Base-by-base conservation (phyloP, 805 yeast genomes). In the Kuraishia ogatae region DNA sequence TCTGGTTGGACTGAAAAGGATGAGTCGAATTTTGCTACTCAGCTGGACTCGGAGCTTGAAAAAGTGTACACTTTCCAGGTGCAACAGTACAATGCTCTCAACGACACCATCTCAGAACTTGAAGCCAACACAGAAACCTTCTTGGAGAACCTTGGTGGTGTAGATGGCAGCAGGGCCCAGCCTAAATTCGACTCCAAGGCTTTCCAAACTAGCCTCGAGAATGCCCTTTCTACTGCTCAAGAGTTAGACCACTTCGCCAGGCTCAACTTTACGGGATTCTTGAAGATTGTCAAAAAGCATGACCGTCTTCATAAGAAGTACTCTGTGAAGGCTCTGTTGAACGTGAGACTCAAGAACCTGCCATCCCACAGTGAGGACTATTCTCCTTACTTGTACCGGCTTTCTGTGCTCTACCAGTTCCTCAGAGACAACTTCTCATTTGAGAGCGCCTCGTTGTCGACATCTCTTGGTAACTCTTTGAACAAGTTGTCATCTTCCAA, bases 361-460 rank as follows among this genome's bases (percentile, higher is more conserved):
- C 98, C 98, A 1, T 87, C 92, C 78, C 94, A 93, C 70, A 82
- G 91, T 20, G 99, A 93, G 73, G 97, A 93, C 72, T 90, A 93
- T 70, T 86, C 96, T 52, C 98, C 99, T 1, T 76, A 93, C 57
- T 74, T 93, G 61, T 88, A 86, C 76, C 85, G 93, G 66, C 80
- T 87, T 52, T 88, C 97, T 10, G 80, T 85, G 10, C 74, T 93
- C 53, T 94, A 89, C 75, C 84, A 89, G 55, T 85, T 89, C 58
- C 74, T 92, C 62, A 81, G 96, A 68, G 93, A 87, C 61, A 89
- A 87, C 70, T 75, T 80, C 61, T 78, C 76, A 57, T 55, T 57
- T 50, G 60, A 66, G 2, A 55, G 59, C 7, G 56, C 67, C 6
- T 23, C 55, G 17, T 56, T 71, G 13, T 70, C 73, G 1, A 63